Percentiles rank a stretch among this genome's conserved stretches.
Conservation (phyloP, 345 rosid species). For the Psidium friedrichsthalianum region DNA sequence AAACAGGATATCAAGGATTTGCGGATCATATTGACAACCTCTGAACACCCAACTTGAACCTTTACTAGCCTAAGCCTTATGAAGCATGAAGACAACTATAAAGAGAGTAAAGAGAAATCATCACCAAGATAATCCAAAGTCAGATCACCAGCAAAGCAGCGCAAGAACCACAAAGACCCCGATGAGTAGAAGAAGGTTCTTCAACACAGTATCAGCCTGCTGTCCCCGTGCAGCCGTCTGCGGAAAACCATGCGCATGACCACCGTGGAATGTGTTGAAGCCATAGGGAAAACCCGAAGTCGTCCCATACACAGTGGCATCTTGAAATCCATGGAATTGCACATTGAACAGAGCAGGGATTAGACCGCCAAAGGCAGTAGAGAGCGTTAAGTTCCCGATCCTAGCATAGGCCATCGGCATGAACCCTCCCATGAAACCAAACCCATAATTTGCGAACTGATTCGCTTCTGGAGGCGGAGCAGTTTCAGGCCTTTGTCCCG, state of each 20-base stretch:
- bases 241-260: conserved; percentile 34
- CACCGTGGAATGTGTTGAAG: conserved; percentile 39
- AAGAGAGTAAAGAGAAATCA: background rate
- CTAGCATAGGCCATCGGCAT: conserved; percentile 59
- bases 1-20: background rate
- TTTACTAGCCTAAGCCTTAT: background rate
- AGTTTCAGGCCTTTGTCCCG: conserved; percentile 75
- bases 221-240: conserved; percentile 22
- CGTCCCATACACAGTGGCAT: conserved; percentile 57
- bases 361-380: conserved; percentile 60
- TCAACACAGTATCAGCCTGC: conserved; percentile 43
- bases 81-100: background rate
- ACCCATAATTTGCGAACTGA: conserved; percentile 38
- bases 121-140: background rate
- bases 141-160: conserved; percentile 36
- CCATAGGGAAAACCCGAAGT: conserved; percentile 55
- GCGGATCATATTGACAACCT: background rate
- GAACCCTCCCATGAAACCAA: conserved; percentile 66
- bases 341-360: conserved; percentile 69
- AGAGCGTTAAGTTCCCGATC: conserved; percentile 56
- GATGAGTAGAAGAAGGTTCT: conserved; percentile 40
- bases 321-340: conserved; percentile 64
- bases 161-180: conserved; percentile 45
- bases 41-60: background rate
- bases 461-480: conserved; percentile 43